Conservation (phyloP, 1,139 yeast genomes). For the Suhomyces taliae region DNA sequence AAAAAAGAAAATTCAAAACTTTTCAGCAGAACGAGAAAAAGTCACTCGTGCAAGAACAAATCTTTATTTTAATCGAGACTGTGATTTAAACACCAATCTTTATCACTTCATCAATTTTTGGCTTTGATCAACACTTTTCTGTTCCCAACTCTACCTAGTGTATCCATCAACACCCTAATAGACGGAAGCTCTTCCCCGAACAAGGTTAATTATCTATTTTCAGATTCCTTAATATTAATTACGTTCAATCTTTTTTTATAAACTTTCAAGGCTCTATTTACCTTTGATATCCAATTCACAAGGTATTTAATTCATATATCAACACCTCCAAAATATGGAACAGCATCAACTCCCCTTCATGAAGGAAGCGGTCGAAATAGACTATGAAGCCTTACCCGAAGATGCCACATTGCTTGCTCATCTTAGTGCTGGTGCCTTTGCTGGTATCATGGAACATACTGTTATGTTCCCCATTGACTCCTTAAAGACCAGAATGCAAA, state of each 20-base stretch:
- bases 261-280: neutral
- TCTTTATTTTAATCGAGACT: neutral
- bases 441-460: conserved; percentile 97
- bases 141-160: neutral
- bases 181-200: too few species aligned
- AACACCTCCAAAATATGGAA: conserved; percentile 13
- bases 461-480: conserved; percentile 97
- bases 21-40: conserved; percentile 4
- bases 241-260: too few species aligned
- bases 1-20: conserved; percentile 5
- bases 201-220: too few species aligned
- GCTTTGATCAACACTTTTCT: neutral
- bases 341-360: conserved; percentile 17
- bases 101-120: neutral
- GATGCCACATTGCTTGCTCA: conserved; percentile 83
- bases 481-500: conserved; percentile 93
- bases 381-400: conserved; percentile 90
- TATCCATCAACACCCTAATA: too few species aligned
- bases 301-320: neutral
- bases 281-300: neutral
- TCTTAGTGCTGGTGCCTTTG: conserved; percentile 90
- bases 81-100: neutral
- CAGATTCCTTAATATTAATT: too few species aligned
- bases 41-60: neutral
- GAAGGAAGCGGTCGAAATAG: conserved; percentile 52